Evolutionary conservation across 768 basidiomycete genomes (phyloP).

Genomic region (Cystobasidium onofrii): DNA sequence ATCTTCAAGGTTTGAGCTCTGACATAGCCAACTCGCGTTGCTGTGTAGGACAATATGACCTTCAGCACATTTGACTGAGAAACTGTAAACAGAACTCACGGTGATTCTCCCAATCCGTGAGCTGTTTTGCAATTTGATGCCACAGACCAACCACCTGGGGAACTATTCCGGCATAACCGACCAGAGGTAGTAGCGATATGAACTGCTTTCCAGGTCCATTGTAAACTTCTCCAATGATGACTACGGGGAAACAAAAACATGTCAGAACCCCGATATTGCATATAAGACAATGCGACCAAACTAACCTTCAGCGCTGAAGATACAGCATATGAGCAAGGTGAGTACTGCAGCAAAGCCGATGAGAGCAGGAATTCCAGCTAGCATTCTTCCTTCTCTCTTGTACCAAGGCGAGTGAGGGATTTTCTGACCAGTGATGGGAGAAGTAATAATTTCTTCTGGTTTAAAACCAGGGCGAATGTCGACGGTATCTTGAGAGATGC

Average conservation of each 20-base stretch:
- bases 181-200: constrained; percentile 68
- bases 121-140: constrained; percentile 53
- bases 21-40: constrained; percentile 53
- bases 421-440: constrained; percentile 34
- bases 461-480: constrained; percentile 3
- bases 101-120: constrained; percentile 91
- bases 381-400: constrained; percentile 57
- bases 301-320: constrained; percentile 47
- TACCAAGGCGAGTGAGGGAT: constrained; percentile 56
- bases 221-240: constrained; percentile 80
- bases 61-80: not conserved
- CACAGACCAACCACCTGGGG: constrained; percentile 50
- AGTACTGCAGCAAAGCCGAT: constrained; percentile 63
- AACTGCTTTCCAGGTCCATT: constrained; percentile 72
- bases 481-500: constrained; percentile 50
- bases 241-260: constrained; percentile 50
- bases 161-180: constrained; percentile 70
- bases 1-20: constrained; percentile 73
- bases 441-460: not conserved
- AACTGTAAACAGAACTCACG: constrained; percentile 49
- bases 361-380: constrained; percentile 48
- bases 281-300: not conserved
- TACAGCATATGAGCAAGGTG: constrained; percentile 62
- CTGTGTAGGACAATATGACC: not conserved
- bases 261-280: not conserved